Evolutionary conservation across 805 yeast species (phyloP), one percentile per base, ranked within the genome.

Genomic region (Brettanomyces bruxellensis): DNA sequence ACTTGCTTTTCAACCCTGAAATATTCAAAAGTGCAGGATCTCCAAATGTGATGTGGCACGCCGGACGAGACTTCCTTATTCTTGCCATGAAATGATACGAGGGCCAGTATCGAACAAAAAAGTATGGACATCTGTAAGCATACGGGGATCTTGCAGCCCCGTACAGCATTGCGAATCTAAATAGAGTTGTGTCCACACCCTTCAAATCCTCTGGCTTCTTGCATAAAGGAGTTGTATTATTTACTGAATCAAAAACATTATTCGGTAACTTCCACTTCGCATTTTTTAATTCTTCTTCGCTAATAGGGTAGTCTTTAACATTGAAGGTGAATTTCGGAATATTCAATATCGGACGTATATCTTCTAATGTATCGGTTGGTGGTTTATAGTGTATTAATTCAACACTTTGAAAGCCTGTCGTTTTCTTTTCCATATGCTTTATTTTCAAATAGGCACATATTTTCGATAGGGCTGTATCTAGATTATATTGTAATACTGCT

Each of bases 1-100:
- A 40, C 1, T 43, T 40, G 1, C 43, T 48, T 13, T 41, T 35
- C 3, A 56, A 37, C 1, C 44, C 47, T 6, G 41, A 48, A 3
- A 34, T 43, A 40, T 60, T 60, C 44, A 59, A 52, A 3, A 49
- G 38, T 50, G 69, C 68, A 30, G 65, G 71, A 53, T 72, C 74
- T 30, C 69, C 70, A 25, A 73, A 68, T 45, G 46, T 23, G 7
- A 62, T 40, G 37, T 58, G 34, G 1, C 63, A 12, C 0, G 61
- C 65, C 1, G 70, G 70, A 23, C 49, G 55, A 0, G 68, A 60
- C 42, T 66, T 66, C n/a, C 68, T 45, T 4, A 58, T 53, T 39
- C 48, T 50, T 1, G 61, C 60, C 22, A 60, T 3, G 38, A 45
- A 58, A 41, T 58, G 58, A 1, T 43, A 18, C 14, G 49, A 45